Evolutionary conservation across 257 asterid genomes (phyloP).

Genomic region (Anisodus tanguticus): DNA sequence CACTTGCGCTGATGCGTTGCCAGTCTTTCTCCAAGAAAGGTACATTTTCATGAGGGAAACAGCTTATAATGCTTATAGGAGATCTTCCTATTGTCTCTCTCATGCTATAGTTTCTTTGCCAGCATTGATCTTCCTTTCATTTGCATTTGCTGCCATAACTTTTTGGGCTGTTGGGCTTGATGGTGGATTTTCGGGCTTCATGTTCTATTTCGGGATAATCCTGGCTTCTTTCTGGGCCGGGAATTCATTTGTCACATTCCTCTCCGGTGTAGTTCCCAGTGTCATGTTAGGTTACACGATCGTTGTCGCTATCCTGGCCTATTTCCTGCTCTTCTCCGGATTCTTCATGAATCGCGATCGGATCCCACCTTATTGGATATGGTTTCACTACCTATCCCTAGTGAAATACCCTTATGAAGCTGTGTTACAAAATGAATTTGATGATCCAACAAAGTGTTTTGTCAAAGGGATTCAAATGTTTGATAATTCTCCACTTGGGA

Average conservation of each 20-base stretch:
- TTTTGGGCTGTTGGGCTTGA: conserved; percentile 80
- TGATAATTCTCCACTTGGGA: conserved; percentile 63
- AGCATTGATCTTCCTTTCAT: conserved; percentile 51
- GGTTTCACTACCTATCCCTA: conserved; percentile 81
- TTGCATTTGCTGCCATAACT: conserved; percentile 63
- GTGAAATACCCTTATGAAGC: conserved; percentile 87
- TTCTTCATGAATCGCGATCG: conserved; percentile 80
- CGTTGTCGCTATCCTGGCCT: conserved; percentile 70
- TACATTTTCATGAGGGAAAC: conserved; percentile 83
- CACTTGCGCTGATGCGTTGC: conserved; percentile 81
- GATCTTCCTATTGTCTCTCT: conserved; percentile 70
- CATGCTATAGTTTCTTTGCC: conserved; percentile 66
- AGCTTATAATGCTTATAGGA: conserved; percentile 66
- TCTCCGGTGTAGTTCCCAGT: conserved; percentile 77
- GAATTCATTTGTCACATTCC: conserved; percentile 73
- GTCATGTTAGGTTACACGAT: conserved; percentile 84
- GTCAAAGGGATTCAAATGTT: conserved; percentile 69
- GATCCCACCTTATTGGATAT: conserved; percentile 81
- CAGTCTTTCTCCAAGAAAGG: conserved; percentile 73
- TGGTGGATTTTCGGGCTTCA: conserved; percentile 57
- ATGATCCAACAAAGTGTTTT: conserved; percentile 64
- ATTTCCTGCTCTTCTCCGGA: conserved; percentile 75
- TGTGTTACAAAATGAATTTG: conserved; percentile 69
- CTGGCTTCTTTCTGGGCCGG: conserved; percentile 87
- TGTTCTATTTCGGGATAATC: conserved; percentile 60